Evolutionary conservation across 2,329 filamentous ascomycete genomes (phyloP).

Genomic region (Alternaria sp.): DNA sequence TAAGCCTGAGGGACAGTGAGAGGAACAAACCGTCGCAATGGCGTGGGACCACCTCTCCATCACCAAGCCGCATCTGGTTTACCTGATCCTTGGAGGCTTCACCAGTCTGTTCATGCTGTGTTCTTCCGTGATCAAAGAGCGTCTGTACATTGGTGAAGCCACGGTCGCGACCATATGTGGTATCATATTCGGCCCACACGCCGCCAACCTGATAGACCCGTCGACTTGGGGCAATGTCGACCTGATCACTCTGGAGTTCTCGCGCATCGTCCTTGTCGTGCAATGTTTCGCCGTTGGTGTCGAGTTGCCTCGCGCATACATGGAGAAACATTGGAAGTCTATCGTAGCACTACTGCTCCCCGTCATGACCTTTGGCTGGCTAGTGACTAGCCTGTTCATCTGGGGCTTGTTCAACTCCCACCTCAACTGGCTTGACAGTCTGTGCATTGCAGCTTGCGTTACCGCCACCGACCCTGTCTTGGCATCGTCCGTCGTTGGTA

Average conservation of each 20-base stretch:
- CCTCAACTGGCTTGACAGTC: constrained; percentile 86
- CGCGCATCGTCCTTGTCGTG: constrained; percentile 85
- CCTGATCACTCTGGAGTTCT: constrained; percentile 87
- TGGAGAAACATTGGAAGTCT: constrained; percentile 97
- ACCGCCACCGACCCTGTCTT: constrained; percentile 97
- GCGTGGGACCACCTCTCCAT: constrained; percentile 82
- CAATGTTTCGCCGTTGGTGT: constrained; percentile 93
- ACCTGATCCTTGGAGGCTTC: constrained; percentile 97
- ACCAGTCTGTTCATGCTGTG: constrained; percentile 98
- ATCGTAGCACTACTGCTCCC: constrained; percentile 87
- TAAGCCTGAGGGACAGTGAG: constrained; percentile 6
- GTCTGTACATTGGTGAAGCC: constrained; percentile 97
- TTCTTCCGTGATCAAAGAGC: constrained; percentile 97
- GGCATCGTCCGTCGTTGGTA: constrained; percentile 96
- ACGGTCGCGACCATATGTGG: constrained; percentile 89
- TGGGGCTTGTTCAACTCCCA: constrained; percentile 82
- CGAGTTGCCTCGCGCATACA: constrained; percentile 90
- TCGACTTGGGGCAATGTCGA: constrained; percentile 81
- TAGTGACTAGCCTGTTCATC: constrained; percentile 89
- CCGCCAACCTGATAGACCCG: constrained; percentile 78
- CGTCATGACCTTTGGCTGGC: constrained; percentile 97
- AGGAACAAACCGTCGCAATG: constrained; percentile 57
- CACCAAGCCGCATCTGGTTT: constrained; percentile 96
- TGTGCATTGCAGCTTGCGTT: constrained; percentile 88
- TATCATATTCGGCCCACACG: constrained; percentile 87